Base-by-base conservation (phyloP, 2,329 filamentous ascomycete species). In the Byssoonygena ceratinophila region DNA sequence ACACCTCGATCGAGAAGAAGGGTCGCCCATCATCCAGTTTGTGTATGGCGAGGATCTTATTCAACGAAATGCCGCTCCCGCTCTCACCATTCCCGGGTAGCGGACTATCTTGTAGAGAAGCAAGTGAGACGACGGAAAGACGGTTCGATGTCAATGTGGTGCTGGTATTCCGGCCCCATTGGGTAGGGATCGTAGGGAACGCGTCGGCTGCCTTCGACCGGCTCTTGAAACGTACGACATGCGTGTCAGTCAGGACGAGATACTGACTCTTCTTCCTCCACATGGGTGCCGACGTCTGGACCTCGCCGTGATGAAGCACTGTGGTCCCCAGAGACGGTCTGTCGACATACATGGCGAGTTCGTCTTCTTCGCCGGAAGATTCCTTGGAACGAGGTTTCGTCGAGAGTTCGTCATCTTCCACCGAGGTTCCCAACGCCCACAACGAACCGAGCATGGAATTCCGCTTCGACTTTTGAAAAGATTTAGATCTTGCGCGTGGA, bases 241-340 rank as follows among this genome's bases (percentile, higher is more conserved):
- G 80, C 4, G 76, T 78, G 58, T 85, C 83, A 5, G 82, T 87
- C 58, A 87, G 70, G 12, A 86, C 83, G 51, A 87, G 70, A 60
- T 84, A 87, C 64, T 86, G 82, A 66, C 82, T 84, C 68, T 84
- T 84, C 69, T 84, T 85, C 63, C 82, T 74, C 67, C 85, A 84
- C 74, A 86, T 79, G 55, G 79, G 78, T 52, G 78, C 82, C 46
- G 80, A 81, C 11, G 80, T 85, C 66, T 86, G 82, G 14, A 85
- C 79, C 62, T 85, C 83, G 34, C 83, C 83, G 68, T 85, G 79
- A 57, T 82, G 76, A 34, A 85, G 66, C 18, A 85, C 79, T 27
- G 72, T 68, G 41, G 65, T 64, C 25, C 71, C 72, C 16, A 52
- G 5, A 7, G 40, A 46, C 31, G 25, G 20, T n/a, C 29, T 41